Percentiles rank a stretch among this genome's conserved stretches.
Conservation (phyloP, 495 filamentous ascomycete genomes). For the Podospora pseudocomata region DNA sequence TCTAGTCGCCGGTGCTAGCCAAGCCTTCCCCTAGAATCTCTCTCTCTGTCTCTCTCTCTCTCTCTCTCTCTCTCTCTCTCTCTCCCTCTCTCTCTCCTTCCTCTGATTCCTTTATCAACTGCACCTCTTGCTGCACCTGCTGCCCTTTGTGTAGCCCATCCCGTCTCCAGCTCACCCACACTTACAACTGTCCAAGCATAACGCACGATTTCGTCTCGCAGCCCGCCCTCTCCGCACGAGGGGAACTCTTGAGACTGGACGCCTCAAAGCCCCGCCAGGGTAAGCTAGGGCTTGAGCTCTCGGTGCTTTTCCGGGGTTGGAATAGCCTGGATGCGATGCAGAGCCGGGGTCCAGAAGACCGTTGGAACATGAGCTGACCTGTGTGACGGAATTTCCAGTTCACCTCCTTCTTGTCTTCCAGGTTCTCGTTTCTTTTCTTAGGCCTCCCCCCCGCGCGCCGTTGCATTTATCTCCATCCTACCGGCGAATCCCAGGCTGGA, state of each 20-base stretch:
- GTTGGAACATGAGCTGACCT: slow-evolving; percentile 23
- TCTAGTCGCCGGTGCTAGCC: background rate
- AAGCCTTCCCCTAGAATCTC: slow-evolving; percentile 2
- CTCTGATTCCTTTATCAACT: background rate
- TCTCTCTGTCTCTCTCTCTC: background rate
- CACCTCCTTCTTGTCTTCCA: background rate
- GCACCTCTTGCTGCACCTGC: background rate
- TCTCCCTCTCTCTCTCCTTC: background rate
- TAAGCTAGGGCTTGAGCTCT: slow-evolving; percentile 3
- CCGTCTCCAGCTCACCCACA: background rate
- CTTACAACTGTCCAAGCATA: background rate
- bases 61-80: background rate
- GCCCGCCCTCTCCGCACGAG: slow-evolving; percentile 13
- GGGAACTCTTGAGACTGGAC: slow-evolving; percentile 20
- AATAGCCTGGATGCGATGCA: slow-evolving; percentile 17
- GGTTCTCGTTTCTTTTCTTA: background rate
- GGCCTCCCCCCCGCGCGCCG: too few species aligned
- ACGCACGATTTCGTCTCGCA: slow-evolving; percentile 6
- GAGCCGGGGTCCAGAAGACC: slow-evolving; percentile 23
- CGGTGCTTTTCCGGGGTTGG: slow-evolving; percentile 27
- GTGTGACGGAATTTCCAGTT: slow-evolving; percentile 12
- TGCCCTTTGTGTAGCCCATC: slow-evolving; percentile 3
- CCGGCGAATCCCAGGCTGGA: too few species aligned
- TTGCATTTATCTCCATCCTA: background rate
- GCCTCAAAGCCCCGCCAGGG: slow-evolving; percentile 22